These are phyloP conservation scores for Candida montana DNA, from an alignment of 805 yeast genomes.

Conservation along the genomic window DNA sequence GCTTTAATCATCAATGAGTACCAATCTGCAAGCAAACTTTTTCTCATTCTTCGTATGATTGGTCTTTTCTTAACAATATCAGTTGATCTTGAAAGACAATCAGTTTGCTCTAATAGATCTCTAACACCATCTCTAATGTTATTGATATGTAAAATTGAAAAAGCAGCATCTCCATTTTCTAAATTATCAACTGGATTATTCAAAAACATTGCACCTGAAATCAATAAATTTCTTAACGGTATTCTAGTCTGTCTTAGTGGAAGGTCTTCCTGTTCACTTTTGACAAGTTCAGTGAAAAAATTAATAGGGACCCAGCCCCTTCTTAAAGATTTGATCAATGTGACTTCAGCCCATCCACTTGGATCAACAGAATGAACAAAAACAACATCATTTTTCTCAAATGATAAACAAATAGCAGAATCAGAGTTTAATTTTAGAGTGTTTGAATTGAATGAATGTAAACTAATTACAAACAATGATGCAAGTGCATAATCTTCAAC, in stretches of 20 bases:
- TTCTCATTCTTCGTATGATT: constrained; percentile 56
- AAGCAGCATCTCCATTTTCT: constrained; percentile 26
- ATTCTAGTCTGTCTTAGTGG: constrained; percentile 27
- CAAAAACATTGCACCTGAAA: constrained; percentile 61
- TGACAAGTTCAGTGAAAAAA: constrained; percentile 50
- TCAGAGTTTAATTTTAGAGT: constrained; percentile 61
- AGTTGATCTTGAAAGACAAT: constrained; percentile 70
- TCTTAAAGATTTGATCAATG: constrained; percentile 52
- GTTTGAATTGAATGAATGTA: constrained; percentile 53
- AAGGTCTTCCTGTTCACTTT: constrained; percentile 16
- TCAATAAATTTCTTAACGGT: constrained; percentile 52
- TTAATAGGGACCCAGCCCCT: constrained; percentile 88
- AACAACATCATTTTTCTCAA: constrained; percentile 63
- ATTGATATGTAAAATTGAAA: constrained; percentile 37
- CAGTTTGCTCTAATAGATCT: constrained; percentile 55
- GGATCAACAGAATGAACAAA: constrained; percentile 75
- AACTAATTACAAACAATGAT: constrained; percentile 49
- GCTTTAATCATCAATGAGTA: constrained; percentile 72
- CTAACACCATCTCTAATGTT: constrained; percentile 72
- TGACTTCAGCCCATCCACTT: constrained; percentile 87
- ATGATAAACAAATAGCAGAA: constrained; percentile 67
- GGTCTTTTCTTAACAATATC: constrained; percentile 62
- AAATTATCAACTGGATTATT: constrained; percentile 53
- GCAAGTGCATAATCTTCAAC: constrained; percentile 40
- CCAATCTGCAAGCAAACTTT: constrained; percentile 74